phyloP scores from a whole-genome alignment of 2,329 filamentous ascomycete genomes.

The Diaporthe vaccinii region DNA sequence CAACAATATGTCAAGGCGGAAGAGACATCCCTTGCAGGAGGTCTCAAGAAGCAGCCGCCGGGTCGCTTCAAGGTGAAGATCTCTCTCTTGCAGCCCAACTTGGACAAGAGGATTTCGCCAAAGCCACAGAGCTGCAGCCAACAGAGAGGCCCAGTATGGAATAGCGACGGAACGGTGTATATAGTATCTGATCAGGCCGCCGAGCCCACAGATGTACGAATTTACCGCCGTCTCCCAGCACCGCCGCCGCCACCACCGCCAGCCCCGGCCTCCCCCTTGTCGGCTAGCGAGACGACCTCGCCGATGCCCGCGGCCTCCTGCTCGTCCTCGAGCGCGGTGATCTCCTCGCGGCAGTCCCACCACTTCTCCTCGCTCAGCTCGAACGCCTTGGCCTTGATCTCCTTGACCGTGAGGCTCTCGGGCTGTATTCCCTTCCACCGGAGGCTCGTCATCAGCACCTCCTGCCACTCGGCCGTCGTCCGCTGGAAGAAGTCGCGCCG shows the following conservation, averaged over 20 bases:
- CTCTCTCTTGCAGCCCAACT: background rate
- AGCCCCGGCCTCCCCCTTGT: constrained; percentile 71
- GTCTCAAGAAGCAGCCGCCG: too few relatives aligned
- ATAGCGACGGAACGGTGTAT: background rate
- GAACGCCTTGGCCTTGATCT: constrained; percentile 92
- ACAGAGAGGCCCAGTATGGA: background rate
- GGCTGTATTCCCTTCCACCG: constrained; percentile 76
- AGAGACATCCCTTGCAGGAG: too few relatives aligned
- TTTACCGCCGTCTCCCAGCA: constrained; percentile 43
- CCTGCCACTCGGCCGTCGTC: constrained; percentile 92
- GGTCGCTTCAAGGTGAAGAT: too few relatives aligned
- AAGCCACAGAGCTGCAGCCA: background rate
- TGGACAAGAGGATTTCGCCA: background rate
- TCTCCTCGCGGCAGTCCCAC: constrained; percentile 98
- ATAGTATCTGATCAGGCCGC: background rate
- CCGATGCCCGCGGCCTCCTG: constrained; percentile 96
- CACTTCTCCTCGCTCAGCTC: constrained; percentile 94
- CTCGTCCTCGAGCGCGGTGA: constrained; percentile 91
- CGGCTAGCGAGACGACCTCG: constrained; percentile 90
- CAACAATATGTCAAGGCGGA: too few relatives aligned
- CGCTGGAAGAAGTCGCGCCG: constrained; percentile 92
- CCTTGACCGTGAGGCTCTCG: constrained; percentile 83
- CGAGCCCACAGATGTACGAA: background rate
- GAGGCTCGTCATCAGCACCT: constrained; percentile 81
- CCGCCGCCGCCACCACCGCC: constrained; percentile 57